Evolutionary conservation across 2,329 filamentous ascomycete genomes (phyloP).

Genomic region (Penicillium sp.): DNA sequence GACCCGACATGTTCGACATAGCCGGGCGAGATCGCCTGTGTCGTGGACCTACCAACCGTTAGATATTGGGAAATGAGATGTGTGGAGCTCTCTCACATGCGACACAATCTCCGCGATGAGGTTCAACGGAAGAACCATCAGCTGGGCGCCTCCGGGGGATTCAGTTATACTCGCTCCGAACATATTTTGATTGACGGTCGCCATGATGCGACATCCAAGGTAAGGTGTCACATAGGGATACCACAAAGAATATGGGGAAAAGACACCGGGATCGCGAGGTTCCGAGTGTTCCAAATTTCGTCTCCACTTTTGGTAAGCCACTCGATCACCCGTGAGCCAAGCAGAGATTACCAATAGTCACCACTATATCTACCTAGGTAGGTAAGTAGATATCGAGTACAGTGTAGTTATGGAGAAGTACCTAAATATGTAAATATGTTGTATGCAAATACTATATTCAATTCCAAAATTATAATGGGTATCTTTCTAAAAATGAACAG

Average conservation of each 20-base stretch:
- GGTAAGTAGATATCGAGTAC: background rate
- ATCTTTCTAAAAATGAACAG: background rate
- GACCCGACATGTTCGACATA: slow-evolving; percentile 59
- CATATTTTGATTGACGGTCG: slow-evolving; percentile 43
- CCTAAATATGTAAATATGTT: background rate
- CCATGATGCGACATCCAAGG: slow-evolving; percentile 38
- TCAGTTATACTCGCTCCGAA: slow-evolving; percentile 38
- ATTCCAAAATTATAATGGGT: slow-evolving; percentile 4
- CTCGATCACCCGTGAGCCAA: background rate
- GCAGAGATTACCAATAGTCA: background rate
- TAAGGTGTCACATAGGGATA: slow-evolving; percentile 17
- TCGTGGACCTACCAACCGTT: slow-evolving; percentile 51
- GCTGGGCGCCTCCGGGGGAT: slow-evolving; percentile 27
- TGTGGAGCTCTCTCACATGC: slow-evolving; percentile 42
- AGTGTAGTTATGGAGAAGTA: too few relatives aligned
- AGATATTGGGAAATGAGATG: background rate
- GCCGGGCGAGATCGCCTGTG: slow-evolving; percentile 55
- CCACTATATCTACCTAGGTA: too few relatives aligned
- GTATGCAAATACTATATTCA: background rate
- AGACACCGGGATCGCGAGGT: slow-evolving; percentile 18
- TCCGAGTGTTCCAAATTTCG: slow-evolving; percentile 14
- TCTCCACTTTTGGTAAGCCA: slow-evolving; percentile 12
- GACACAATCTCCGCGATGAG: slow-evolving; percentile 57
- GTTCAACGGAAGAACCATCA: slow-evolving; percentile 54
- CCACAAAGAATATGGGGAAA: slow-evolving; percentile 15